Conservation (phyloP, 176 grass and related monocot species). For the Chloris gayana region DNA sequence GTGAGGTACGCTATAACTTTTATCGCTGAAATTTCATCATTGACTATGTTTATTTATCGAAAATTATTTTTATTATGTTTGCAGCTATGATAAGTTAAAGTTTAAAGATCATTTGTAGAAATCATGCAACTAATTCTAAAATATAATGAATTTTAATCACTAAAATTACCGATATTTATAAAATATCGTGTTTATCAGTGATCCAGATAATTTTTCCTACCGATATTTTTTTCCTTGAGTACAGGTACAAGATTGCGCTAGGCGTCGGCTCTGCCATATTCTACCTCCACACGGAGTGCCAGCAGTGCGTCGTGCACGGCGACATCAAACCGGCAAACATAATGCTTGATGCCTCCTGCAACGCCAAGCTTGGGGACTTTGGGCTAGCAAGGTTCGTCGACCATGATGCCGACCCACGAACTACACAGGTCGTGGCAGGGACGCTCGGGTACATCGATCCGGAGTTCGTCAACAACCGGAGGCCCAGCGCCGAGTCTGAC, state of each 20-base stretch:
- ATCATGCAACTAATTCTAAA: no score
- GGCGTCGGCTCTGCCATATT: not conserved
- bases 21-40: no score
- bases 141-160: no score
- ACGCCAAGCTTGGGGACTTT: constrained; percentile 16
- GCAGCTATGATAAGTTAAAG: no score
- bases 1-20: no score
- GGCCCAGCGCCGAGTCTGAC: constrained; percentile 4
- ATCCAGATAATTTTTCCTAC: no score
- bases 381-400: not conserved
- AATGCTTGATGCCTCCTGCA: not conserved
- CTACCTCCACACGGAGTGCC: not conserved
- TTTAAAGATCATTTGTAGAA: no score
- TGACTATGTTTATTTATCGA: no score
- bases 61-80: no score
- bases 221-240: no score
- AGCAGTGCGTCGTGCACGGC: not conserved
- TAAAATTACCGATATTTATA: no score
- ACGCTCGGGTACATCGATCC: constrained; percentile 5
- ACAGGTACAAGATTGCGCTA: constrained; percentile 3
- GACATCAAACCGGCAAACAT: constrained; percentile 28
- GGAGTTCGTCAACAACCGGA: not conserved
- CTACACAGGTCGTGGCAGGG: not conserved
- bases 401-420: not conserved
- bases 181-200: no score